Percentiles rank a stretch among this genome's conserved stretches.
Conservation (phyloP, 192 early-diverging fungal species). For the Coemansia sp. region DNA sequence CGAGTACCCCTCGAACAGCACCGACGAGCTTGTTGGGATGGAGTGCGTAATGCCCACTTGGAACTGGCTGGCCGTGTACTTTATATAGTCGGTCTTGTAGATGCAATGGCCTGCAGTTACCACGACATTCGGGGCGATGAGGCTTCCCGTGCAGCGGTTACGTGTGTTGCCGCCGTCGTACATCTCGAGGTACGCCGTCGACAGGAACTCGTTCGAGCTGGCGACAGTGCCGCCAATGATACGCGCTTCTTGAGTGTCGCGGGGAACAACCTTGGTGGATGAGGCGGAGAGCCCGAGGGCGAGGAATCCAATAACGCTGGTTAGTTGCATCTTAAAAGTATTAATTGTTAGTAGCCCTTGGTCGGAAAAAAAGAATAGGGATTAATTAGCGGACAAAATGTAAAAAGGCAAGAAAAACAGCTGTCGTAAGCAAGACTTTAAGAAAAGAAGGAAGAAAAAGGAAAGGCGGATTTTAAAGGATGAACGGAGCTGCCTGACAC, state of each 20-base stretch:
- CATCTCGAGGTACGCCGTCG: slow-evolving; percentile 32
- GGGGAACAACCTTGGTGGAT: not conserved
- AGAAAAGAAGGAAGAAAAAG: not conserved
- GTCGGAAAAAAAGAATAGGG: not conserved
- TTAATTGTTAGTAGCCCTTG: not conserved
- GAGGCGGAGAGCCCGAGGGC: not conserved
- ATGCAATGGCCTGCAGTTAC: slow-evolving; percentile 54
- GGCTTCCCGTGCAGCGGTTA: slow-evolving; percentile 40
- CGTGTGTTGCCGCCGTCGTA: slow-evolving; percentile 10
- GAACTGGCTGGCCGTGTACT: slow-evolving; percentile 17
- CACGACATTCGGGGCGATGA: slow-evolving; percentile 48
- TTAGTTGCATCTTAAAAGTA: not conserved
- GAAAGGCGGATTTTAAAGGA: not conserved
- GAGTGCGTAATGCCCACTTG: slow-evolving; percentile 29
- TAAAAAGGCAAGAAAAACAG: not conserved
- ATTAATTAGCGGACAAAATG: not conserved
- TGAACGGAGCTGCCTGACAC: not conserved
- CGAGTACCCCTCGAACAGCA: slow-evolving; percentile 17
- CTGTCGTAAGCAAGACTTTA: not conserved
- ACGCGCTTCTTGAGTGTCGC: slow-evolving; percentile 2
- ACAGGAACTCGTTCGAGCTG: slow-evolving; percentile 21
- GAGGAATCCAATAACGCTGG: not conserved
- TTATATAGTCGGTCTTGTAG: slow-evolving; percentile 1
- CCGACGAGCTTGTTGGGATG: slow-evolving; percentile 16
- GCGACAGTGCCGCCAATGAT: slow-evolving; percentile 45